Evolutionary conservation across 768 basidiomycete genomes (phyloP), one percentile per base, ranked within the genome.

Genomic region (Scleroderma citrinum): DNA sequence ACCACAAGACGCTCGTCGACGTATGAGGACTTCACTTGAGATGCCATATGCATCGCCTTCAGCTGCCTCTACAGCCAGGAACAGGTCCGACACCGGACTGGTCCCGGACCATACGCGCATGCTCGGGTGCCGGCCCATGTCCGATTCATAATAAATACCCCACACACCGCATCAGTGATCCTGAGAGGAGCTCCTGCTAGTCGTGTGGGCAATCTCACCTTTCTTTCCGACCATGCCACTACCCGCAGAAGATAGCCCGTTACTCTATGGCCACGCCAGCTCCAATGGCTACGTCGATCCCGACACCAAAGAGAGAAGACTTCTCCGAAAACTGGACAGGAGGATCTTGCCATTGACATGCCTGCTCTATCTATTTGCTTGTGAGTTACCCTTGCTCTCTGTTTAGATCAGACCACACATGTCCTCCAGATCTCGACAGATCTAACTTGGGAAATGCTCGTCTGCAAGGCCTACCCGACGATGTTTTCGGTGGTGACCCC

Each of bases 381-480:
- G 86, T 85, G 49, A 63, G 83, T 76, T 14, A 8, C 10, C 17
- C 4, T 17, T 31, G 14, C n/a, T 17, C 11, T 46, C 12, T 24
- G 20, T 29, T 14, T n/a, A n/a, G n/a, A n/a, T n/a, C 42, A 38
- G 49, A 39, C 49, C 44, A 14, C 8, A 30, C 16, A 36, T 14
- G 17, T 47, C 31, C 43, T 24, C 38, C 32, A 69, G 65, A 82
- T 61, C 71, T 92, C 44, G 88, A 91, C 63, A 78, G 89, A 47
- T 81, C 83, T 0, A 89, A 89, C 60, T 60, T 89, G 36, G 88
- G 87, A 14, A 90, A 91, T 60, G 88, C 88, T 41, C 76, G 87
- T 44, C 69, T 89, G 34, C 85, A 85, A 66, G 82, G 85, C 11
- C 66, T 91, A 12, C 76, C 82, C 3, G 61, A 77, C 34, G 84